Conservation (phyloP, 352 stramenopile genomes). For the Phytophthora pini region DNA sequence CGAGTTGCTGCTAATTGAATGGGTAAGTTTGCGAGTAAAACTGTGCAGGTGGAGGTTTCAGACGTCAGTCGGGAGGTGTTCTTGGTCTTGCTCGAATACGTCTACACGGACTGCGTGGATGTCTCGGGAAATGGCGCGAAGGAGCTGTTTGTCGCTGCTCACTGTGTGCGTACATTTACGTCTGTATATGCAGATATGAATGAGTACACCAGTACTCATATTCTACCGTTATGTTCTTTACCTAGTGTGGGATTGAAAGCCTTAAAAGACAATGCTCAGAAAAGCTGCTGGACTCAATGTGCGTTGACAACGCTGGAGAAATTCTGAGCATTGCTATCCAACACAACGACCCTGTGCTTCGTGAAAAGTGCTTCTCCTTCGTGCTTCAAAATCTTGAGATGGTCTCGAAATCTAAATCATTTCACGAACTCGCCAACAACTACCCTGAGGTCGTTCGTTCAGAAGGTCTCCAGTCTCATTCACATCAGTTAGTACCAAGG, state of each 20-base stretch:
- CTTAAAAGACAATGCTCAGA: constrained; percentile 93
- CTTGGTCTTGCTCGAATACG: constrained; percentile 92
- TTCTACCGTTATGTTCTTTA: neutral
- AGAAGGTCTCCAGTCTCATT: constrained; percentile 48
- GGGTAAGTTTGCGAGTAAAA: constrained; percentile 71
- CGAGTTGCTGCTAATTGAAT: constrained; percentile 18
- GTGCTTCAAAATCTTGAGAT: constrained; percentile 97
- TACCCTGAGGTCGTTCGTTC: constrained; percentile 97
- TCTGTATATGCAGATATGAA: neutral
- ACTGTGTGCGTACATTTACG: constrained; percentile 49
- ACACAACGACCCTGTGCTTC: constrained; percentile 90
- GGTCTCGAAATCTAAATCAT: constrained; percentile 94
- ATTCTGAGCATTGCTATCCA: constrained; percentile 95
- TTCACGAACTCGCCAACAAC: constrained; percentile 96
- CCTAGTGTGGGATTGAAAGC: constrained; percentile 70
- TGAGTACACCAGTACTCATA: neutral
- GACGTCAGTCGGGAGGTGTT: constrained; percentile 92
- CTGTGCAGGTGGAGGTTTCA: constrained; percentile 84
- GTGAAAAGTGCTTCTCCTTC: constrained; percentile 94
- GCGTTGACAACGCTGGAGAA: constrained; percentile 93
- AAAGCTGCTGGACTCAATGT: constrained; percentile 93
- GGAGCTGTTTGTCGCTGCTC: constrained; percentile 91
- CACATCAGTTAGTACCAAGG: neutral
- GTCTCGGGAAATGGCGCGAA: constrained; percentile 87
- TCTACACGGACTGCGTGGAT: constrained; percentile 95